Evolutionary conservation across 257 asterid genomes (phyloP), one percentile per base, ranked within the genome.

Genomic region (Sherardia arvensis): DNA sequence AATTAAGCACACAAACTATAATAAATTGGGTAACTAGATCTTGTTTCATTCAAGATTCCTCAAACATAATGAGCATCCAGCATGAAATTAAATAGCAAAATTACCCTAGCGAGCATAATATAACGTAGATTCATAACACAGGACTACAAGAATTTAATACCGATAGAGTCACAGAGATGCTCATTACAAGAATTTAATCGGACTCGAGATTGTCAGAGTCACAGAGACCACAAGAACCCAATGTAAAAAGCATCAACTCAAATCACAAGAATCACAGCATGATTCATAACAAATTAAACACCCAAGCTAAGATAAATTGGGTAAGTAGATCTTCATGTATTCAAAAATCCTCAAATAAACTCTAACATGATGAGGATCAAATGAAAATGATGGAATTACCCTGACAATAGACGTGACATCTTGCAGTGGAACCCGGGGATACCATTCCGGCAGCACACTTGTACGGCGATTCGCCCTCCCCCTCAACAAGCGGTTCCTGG

Each of bases 391-490:
- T 7, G 17, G 40, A 17, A 66, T 78, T 88, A 88, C 94, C 96
- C 81, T 76, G 27, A 72, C 75, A 28, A 88, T 71, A 18, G 80
- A 65, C 60, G 91, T 84, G 69, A 88, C 71, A 22, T 88, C 96
- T 27, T 69, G 79, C 18, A 88, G 76, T 26, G 96, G 95, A 18
- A 59, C 79, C 64, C 95, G 79, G 26, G 87, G 91, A 58, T 85
- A 85, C 96, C 96, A 88, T 59, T 74, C 53, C 23, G 95, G 95
- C 71, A 88, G 73, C 22, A 72, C 68, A 61, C 65, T 70, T 9
- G 67, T 73, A 32, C 79, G 74, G 53, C 77, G 83, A 43, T 20
- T 7, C 27, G 81, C 84, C 56, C 77, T 72, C 82, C 82, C 48
- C 78, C 53, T 8, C 25, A 12, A 9, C 0, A 14, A 1, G 51